Evolutionary conservation across 1,284 basidiomycete species (phyloP).

Genomic region (Coniferiporia weirii): DNA sequence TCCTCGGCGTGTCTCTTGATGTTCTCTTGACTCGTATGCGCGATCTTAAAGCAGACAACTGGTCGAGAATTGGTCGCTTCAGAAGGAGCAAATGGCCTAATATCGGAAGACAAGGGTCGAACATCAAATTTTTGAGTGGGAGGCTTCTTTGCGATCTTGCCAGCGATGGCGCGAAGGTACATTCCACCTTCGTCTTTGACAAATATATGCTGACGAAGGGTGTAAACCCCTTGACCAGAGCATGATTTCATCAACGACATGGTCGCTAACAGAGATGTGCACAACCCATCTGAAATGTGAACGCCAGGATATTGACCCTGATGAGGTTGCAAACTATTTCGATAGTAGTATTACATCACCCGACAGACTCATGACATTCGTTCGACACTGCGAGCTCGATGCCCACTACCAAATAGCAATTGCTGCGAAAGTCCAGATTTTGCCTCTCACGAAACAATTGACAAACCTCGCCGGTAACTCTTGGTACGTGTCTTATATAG

Average conservation of each 20-base stretch:
- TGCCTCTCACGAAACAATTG: constrained; percentile 88
- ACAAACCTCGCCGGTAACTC: constrained; percentile 98
- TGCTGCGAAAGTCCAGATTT: constrained; percentile 82
- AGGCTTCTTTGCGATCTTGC: constrained; percentile 89
- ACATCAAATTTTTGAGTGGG: constrained; percentile 81
- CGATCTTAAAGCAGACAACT: constrained; percentile 87
- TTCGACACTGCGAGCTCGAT: constrained; percentile 90
- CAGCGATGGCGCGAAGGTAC: constrained; percentile 89
- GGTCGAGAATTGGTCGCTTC: constrained; percentile 93
- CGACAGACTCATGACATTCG: constrained; percentile 80
- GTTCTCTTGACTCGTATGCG: constrained; percentile 89
- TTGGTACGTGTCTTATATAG: constrained; percentile 55
- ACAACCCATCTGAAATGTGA: constrained; percentile 82
- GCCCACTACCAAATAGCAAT: constrained; percentile 97
- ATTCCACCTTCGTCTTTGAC: constrained; percentile 16
- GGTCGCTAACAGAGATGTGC: constrained; percentile 98
- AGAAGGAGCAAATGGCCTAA: constrained; percentile 78
- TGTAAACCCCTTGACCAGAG: constrained; percentile 41
- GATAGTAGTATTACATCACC: constrained; percentile 80
- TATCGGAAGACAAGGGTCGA: constrained; percentile 81
- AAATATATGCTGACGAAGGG: neutral
- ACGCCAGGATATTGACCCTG: constrained; percentile 91
- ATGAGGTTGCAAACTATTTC: constrained; percentile 89
- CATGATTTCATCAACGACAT: constrained; percentile 94
- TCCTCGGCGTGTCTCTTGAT: constrained; percentile 88